Percentiles rank a stretch among this genome's conserved stretches.
These are phyloP conservation scores for Phytophthora megakarya DNA, from an alignment of 352 stramenopile genomes.

Conservation along the genomic window DNA sequence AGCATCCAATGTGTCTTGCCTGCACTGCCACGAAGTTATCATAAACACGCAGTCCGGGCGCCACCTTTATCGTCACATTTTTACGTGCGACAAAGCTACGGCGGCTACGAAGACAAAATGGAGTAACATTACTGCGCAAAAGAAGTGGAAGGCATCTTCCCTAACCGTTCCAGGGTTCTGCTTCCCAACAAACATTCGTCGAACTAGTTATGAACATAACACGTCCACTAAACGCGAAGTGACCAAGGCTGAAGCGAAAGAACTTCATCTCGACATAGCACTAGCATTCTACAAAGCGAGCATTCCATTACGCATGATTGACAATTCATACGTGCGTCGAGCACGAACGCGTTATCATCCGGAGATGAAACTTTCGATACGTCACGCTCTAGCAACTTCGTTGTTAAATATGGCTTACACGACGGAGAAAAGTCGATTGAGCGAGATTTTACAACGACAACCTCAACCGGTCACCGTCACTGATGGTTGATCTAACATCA, in stretches of 20 bases:
- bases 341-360: no score
- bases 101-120: not conserved
- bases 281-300: no score
- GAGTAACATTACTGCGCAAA: not conserved
- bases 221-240: no score
- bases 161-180: no score
- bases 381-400: no score
- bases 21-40: not conserved
- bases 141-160: not conserved
- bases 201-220: not conserved
- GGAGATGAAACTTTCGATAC: no score
- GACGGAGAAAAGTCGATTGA: no score
- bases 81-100: not conserved
- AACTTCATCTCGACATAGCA: not conserved
- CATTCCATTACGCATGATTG: not conserved
- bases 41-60: not conserved
- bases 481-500: no score
- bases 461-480: no score
- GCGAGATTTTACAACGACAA: no score
- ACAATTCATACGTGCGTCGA: not conserved
- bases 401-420: no score
- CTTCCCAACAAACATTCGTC: not conserved
- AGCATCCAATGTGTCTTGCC: not conserved
- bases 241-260: not conserved
- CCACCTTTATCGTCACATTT: conserved; percentile 2